phyloP scores from a whole-genome alignment of 1,139 yeast genomes.

The Saccharomycopsis crataegensis region DNA sequence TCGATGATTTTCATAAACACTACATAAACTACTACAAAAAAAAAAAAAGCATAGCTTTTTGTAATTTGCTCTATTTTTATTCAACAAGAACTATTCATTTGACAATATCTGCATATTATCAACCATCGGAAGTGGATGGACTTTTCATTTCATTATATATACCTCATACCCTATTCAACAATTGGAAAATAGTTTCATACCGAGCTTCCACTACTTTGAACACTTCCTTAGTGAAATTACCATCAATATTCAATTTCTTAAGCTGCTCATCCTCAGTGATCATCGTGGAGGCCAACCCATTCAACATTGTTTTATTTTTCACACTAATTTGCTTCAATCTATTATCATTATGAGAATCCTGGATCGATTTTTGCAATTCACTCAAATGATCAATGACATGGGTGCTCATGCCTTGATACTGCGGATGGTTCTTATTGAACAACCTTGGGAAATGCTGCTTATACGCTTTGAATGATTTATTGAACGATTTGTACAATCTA shows the following conservation, averaged over 20 bases:
- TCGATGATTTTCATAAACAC: too few species aligned
- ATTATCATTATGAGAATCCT: neutral
- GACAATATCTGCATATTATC: neutral
- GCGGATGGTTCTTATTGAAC: slow-evolving; percentile 1
- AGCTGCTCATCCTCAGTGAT: neutral
- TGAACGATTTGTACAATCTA: neutral
- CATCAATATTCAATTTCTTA: neutral
- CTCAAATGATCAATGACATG: neutral
- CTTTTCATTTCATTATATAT: neutral
- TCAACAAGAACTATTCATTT: too few species aligned
- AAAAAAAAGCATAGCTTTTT: too few species aligned
- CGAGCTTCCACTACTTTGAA: neutral
- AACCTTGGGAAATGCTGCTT: slow-evolving; percentile 3
- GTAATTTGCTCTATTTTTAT: too few species aligned
- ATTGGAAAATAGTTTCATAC: neutral
- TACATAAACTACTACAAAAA: too few species aligned
- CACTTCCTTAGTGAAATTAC: neutral
- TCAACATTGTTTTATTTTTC: neutral
- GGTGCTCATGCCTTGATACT: neutral
- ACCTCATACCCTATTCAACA: neutral
- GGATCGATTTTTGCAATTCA: neutral
- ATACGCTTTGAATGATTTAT: neutral
- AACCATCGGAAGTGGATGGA: neutral
- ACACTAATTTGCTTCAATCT: neutral
- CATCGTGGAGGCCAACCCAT: neutral